Evolutionary conservation across 2,329 filamentous ascomycete species (phyloP).

Genomic region (Geosmithia morbida): DNA sequence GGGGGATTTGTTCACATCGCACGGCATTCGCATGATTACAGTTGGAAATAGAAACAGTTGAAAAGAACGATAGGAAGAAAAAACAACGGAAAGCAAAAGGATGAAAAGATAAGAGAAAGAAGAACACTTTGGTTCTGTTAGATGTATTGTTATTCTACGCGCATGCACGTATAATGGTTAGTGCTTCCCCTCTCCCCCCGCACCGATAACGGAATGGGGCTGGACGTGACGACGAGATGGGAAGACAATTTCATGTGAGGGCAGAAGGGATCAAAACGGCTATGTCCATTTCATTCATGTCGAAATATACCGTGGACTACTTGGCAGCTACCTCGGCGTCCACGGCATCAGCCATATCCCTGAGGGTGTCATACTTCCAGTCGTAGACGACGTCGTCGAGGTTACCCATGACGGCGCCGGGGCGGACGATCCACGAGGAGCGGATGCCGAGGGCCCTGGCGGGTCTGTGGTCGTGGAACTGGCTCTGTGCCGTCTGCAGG

Average conservation of each 20-base stretch:
- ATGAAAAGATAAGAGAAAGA: background rate
- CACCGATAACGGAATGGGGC: too few relatives aligned
- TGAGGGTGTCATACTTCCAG: slow-evolving; percentile 44
- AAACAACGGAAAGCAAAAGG: background rate
- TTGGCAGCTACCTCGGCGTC: slow-evolving; percentile 12
- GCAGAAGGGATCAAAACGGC: too few relatives aligned
- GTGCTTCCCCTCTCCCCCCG: too few relatives aligned
- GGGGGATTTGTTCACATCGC: too few relatives aligned
- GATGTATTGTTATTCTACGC: too few relatives aligned
- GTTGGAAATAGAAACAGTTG: background rate
- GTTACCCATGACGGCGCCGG: slow-evolving; percentile 21
- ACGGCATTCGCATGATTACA: background rate
- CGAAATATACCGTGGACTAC: too few relatives aligned
- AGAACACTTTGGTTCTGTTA: background rate
- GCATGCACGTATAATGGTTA: too few relatives aligned
- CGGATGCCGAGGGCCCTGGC: slow-evolving; percentile 43
- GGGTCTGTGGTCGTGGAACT: slow-evolving; percentile 56
- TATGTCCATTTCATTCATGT: too few relatives aligned
- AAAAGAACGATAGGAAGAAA: background rate
- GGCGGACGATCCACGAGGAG: slow-evolving; percentile 46
- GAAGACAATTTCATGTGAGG: too few relatives aligned
- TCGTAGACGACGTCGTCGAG: slow-evolving; percentile 22
- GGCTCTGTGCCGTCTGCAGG: slow-evolving; percentile 53
- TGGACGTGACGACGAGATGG: too few relatives aligned
- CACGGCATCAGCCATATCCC: slow-evolving; percentile 44